Percentiles rank a stretch among this genome's conserved stretches.
phyloP scores from a whole-genome alignment of 2,329 filamentous ascomycete genomes.

The Coniochaeta sp. region DNA sequence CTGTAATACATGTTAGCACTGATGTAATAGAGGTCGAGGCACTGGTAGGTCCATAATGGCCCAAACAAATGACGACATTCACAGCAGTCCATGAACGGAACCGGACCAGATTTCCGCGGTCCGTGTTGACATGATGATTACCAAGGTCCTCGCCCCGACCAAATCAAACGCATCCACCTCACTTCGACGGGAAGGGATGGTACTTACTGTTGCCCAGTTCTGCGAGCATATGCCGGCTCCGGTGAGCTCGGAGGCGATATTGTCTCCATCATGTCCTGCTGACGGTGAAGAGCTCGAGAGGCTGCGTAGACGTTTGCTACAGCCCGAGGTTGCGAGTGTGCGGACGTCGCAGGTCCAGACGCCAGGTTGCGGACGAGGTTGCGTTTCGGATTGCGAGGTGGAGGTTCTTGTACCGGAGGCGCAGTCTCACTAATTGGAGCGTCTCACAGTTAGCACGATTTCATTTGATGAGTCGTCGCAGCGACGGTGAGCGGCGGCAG shows the following conservation, averaged over 20 bases:
- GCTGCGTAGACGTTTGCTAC: not conserved
- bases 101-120: too few species aligned
- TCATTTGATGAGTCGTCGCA: conserved; percentile 6
- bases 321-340: conserved; percentile 47
- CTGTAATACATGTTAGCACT: conserved; percentile 10
- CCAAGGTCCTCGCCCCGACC: too few species aligned
- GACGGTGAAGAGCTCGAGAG: not conserved
- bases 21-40: too few species aligned
- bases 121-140: too few species aligned
- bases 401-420: conserved; percentile 22
- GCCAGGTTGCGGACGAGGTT: conserved; percentile 22
- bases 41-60: not conserved
- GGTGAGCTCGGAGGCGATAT: conserved; percentile 53
- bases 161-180: not conserved
- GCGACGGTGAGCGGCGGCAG: not conserved
- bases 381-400: conserved; percentile 27
- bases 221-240: conserved; percentile 27
- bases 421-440: conserved; percentile 18
- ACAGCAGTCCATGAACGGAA: not conserved
- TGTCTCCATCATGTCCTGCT: conserved; percentile 4
- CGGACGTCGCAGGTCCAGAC: conserved; percentile 47
- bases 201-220: conserved; percentile 30
- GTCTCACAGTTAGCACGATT: conserved; percentile 13
- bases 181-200: not conserved
- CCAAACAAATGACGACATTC: not conserved